phyloP scores from a whole-genome alignment of 2,329 filamentous ascomycete genomes.

The Aspergillus niger region DNA sequence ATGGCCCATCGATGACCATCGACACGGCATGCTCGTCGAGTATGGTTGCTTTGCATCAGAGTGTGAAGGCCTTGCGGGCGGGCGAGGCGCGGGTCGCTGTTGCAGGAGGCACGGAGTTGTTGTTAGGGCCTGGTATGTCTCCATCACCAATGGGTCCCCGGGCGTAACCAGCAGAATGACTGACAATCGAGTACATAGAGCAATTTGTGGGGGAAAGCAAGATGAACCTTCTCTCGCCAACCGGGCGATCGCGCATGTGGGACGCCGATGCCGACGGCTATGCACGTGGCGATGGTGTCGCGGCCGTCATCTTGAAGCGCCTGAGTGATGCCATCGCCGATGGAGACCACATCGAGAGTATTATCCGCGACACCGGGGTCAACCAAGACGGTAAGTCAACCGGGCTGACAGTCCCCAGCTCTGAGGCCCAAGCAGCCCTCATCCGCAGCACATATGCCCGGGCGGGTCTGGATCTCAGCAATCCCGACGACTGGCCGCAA shows the following conservation, averaged over 20 bases:
- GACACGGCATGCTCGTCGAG: conserved; percentile 48
- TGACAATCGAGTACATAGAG: conserved; percentile 16
- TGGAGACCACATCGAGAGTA: conserved; percentile 2
- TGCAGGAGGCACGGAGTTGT: conserved; percentile 1
- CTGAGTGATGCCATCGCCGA: conserved; percentile 6
- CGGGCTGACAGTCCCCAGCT: conserved; percentile 40
- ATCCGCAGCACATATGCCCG: conserved; percentile 43
- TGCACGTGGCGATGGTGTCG: conserved; percentile 9
- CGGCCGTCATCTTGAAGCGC: conserved; percentile 1
- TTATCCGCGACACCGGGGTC: conserved; percentile 29
- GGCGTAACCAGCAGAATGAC: not conserved
- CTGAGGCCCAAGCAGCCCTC: conserved; percentile 46
- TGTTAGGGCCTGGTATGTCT: conserved; percentile 5
- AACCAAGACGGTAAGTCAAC: conserved; percentile 41
- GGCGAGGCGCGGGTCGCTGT: not conserved
- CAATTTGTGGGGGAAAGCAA: conserved; percentile 25
- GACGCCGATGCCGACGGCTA: conserved; percentile 20
- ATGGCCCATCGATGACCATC: conserved; percentile 40
- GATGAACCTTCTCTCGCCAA: conserved; percentile 34
- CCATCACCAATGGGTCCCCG: too few relatives aligned
- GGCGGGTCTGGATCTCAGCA: conserved; percentile 40
- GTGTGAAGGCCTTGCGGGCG: conserved; percentile 22
- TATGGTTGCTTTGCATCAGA: conserved; percentile 34
- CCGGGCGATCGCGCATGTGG: conserved; percentile 29
- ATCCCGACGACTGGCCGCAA: conserved; percentile 33